Percentiles rank a stretch among this genome's conserved stretches.
phyloP scores from a whole-genome alignment of 257 asterid species.

The Plantago elongata region DNA sequence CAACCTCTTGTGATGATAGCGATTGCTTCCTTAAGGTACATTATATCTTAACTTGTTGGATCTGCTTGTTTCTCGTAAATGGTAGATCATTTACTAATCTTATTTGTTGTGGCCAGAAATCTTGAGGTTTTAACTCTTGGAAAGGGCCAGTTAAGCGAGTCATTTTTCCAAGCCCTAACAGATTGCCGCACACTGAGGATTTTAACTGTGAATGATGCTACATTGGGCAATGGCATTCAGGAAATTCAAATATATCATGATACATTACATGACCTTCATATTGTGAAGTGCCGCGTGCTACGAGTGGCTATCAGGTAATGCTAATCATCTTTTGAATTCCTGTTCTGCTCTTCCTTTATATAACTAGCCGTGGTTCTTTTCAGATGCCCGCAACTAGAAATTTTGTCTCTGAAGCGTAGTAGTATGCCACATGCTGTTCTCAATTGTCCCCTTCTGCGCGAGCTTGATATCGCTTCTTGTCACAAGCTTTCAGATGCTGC shows the following conservation, averaged over 20 bases:
- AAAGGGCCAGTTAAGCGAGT: constrained; percentile 83
- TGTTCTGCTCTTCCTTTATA: background rate
- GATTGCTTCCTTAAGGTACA: constrained; percentile 63
- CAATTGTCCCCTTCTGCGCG: constrained; percentile 75
- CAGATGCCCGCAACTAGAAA: constrained; percentile 90
- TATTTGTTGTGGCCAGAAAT: constrained; percentile 46
- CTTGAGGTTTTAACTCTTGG: constrained; percentile 88
- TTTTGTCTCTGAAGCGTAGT: constrained; percentile 91
- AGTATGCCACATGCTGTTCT: constrained; percentile 97
- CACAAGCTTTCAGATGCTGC: constrained; percentile 99
- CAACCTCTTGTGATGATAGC: constrained; percentile 71
- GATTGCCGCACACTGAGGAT: constrained; percentile 73
- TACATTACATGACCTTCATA: constrained; percentile 64
- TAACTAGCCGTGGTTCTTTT: constrained; percentile 26
- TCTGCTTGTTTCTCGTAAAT: constrained; percentile 1
- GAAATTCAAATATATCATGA: constrained; percentile 76
- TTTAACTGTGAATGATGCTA: constrained; percentile 78
- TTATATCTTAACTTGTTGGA: constrained; percentile 14
- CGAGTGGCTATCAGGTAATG: constrained; percentile 84
- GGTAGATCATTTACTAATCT: constrained; percentile 24
- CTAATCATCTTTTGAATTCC: background rate
- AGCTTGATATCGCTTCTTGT: constrained; percentile 93
- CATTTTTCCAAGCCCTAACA: constrained; percentile 65
- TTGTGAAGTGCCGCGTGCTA: constrained; percentile 87
- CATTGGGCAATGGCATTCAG: constrained; percentile 86